Conservation (phyloP, 345 rosid genomes). For the Toxicodendron radicans region DNA sequence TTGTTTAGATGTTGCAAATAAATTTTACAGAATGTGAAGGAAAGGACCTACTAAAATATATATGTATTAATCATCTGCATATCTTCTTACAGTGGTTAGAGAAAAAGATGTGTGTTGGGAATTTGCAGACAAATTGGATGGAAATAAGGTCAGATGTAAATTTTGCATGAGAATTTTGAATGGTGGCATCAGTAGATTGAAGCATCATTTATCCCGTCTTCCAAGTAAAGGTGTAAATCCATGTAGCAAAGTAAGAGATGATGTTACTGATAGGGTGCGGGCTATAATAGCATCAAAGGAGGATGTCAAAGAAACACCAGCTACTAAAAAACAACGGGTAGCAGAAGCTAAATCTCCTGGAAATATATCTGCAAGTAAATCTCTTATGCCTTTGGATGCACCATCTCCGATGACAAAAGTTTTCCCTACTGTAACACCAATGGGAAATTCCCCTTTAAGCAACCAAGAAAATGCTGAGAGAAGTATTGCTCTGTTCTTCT, state of each 20-base stretch:
- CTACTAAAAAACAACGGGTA: slow-evolving; percentile 43
- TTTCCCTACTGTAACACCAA: slow-evolving; percentile 37
- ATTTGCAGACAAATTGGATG: slow-evolving; percentile 84
- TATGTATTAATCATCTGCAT: slow-evolving; percentile 13
- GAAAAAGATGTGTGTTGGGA: slow-evolving; percentile 94
- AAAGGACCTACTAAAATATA: background rate
- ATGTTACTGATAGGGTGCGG: slow-evolving; percentile 73
- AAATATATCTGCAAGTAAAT: slow-evolving; percentile 31
- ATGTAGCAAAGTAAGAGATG: slow-evolving; percentile 79
- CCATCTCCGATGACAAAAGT: slow-evolving; percentile 48
- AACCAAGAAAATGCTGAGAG: slow-evolving; percentile 66
- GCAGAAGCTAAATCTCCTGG: slow-evolving; percentile 49
- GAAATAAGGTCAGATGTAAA: slow-evolving; percentile 82
- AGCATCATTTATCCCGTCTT: slow-evolving; percentile 85
- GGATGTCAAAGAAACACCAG: slow-evolving; percentile 51
- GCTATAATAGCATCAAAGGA: slow-evolving; percentile 62
- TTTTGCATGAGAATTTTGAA: slow-evolving; percentile 70
- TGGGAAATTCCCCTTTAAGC: slow-evolving; percentile 32
- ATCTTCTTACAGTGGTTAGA: slow-evolving; percentile 68
- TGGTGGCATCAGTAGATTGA: slow-evolving; percentile 88
- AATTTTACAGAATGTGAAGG: background rate
- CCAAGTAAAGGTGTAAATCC: slow-evolving; percentile 96
- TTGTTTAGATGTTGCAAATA: background rate
- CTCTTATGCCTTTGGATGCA: slow-evolving; percentile 35
- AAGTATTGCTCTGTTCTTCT: slow-evolving; percentile 76